These are phyloP conservation scores for Alternaria metachromatica DNA, from an alignment of 2,329 filamentous ascomycete genomes.

Conservation along the genomic window DNA sequence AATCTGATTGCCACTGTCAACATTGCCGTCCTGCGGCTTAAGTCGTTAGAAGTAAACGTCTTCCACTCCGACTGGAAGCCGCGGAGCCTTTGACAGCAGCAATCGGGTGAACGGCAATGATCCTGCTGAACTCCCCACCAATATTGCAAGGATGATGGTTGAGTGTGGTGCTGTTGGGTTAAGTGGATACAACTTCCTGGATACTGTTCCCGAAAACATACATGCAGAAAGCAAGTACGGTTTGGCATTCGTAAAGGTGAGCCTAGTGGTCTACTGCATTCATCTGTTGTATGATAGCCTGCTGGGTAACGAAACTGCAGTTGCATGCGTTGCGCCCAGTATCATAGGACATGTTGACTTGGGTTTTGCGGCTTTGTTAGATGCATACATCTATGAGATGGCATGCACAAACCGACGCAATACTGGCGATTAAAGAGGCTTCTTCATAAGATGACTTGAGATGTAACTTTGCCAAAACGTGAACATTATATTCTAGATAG, in stretches of 20 bases:
- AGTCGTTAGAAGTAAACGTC: background rate
- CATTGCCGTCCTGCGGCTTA: background rate
- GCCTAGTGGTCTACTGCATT: conserved; percentile 12
- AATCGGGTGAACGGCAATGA: background rate
- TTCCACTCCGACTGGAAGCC: background rate
- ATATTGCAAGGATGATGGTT: background rate
- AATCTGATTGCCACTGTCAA: background rate
- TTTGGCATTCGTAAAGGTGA: background rate
- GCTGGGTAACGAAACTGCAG: conserved; percentile 12
- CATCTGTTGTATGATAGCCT: conserved; percentile 23
- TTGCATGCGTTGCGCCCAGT: conserved; percentile 17
- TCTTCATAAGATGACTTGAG: background rate
- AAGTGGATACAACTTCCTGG: background rate
- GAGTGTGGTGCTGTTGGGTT: background rate
- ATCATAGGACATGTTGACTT: conserved; percentile 9
- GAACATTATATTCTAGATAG: background rate
- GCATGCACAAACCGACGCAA: background rate
- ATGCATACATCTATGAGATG: background rate
- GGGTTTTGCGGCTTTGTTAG: background rate
- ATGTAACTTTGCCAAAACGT: background rate
- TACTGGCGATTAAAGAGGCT: background rate
- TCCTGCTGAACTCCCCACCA: background rate
- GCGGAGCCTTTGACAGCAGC: background rate
- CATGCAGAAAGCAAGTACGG: background rate
- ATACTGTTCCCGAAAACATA: background rate